Conservation (phyloP, 2,329 filamentous ascomycete genomes). For the Colletotrichum sp. region DNA sequence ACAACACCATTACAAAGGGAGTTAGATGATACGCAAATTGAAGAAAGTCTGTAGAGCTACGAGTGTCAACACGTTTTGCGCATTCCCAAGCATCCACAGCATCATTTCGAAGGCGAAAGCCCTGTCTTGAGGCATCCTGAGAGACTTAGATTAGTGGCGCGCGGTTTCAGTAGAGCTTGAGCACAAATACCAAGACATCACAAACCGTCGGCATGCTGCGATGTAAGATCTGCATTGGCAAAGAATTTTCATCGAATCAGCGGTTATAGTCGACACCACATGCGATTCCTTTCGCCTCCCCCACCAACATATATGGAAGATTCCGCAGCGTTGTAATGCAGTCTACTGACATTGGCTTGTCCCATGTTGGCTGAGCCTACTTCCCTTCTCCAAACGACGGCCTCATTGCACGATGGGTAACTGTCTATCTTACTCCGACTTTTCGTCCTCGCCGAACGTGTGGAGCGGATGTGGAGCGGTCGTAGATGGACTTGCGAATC, state of each 20-base stretch:
- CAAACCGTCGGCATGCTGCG: neutral
- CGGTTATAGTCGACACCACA: neutral
- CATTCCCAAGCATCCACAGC: too few species aligned
- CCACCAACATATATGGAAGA: neutral
- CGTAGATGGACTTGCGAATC: neutral
- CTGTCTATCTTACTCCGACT: neutral
- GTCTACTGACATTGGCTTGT: neutral
- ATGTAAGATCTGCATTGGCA: neutral
- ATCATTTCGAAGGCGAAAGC: neutral
- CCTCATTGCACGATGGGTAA: neutral
- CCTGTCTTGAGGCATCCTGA: neutral
- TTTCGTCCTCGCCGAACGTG: neutral
- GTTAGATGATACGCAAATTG: neutral
- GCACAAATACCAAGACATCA: neutral
- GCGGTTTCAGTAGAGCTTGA: neutral
- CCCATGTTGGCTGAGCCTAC: rapidly evolving
- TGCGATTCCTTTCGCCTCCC: neutral
- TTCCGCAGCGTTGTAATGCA: rapidly evolving
- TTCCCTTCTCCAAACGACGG: rapidly evolving
- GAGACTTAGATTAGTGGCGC: neutral
- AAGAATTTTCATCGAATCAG: neutral
- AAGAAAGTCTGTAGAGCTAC: neutral
- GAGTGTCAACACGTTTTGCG: too few species aligned
- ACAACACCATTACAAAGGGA: neutral
- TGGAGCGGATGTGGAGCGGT: neutral